These are phyloP conservation scores for Clarireedia homoeocarpa DNA, from an alignment of 2,329 filamentous ascomycete species.

Conservation along the genomic window DNA sequence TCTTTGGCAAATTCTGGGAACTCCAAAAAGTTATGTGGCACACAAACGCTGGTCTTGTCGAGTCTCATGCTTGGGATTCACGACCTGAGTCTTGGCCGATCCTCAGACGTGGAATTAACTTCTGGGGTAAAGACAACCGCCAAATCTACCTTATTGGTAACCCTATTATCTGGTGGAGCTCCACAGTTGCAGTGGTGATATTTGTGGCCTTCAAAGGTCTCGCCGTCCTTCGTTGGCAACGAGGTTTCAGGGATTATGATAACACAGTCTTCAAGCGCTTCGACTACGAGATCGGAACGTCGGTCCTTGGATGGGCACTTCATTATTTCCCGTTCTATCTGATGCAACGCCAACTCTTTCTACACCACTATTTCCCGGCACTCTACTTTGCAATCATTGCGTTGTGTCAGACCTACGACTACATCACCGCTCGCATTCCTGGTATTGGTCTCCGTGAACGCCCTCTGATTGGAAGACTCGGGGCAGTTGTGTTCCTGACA, in stretches of 20 bases:
- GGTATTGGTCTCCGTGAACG: conserved; percentile 59
- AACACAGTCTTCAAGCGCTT: conserved; percentile 86
- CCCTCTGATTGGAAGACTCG: conserved; percentile 66
- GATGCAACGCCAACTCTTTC: conserved; percentile 95
- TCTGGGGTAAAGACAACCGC: conserved; percentile 90
- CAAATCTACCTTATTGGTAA: conserved; percentile 97
- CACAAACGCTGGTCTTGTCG: conserved; percentile 91
- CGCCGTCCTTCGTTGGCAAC: conserved; percentile 87
- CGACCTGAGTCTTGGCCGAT: conserved; percentile 90
- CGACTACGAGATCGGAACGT: conserved; percentile 90
- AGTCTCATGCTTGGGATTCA: conserved; percentile 97
- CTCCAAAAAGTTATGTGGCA: conserved; percentile 98
- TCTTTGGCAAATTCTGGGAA: conserved; percentile 97
- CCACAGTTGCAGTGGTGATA: conserved; percentile 65
- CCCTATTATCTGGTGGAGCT: conserved; percentile 89
- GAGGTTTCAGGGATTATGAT: conserved; percentile 79
- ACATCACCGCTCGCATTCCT: conserved; percentile 64
- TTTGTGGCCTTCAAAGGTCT: conserved; percentile 83
- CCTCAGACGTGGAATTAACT: conserved; percentile 92
- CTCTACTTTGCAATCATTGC: conserved; percentile 91
- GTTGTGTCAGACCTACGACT: conserved; percentile 85
- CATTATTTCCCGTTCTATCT: conserved; percentile 99
- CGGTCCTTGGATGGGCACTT: conserved; percentile 88
- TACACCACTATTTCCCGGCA: conserved; percentile 97
- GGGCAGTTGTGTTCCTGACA: conserved; percentile 66